Evolutionary conservation across 495 filamentous ascomycete species (phyloP).

Genomic region (Poronia punctata): DNA sequence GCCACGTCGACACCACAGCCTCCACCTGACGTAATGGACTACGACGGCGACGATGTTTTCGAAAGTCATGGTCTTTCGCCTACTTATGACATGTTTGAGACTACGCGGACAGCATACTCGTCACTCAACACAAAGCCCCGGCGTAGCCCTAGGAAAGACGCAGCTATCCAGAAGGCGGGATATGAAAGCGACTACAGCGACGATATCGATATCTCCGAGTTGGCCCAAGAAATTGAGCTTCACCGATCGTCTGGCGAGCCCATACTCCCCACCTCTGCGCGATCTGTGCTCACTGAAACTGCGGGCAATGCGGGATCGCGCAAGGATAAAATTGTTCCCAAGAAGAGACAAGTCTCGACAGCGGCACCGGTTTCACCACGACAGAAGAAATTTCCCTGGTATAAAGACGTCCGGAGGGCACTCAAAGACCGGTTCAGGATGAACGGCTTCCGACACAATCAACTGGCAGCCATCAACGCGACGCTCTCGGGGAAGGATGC

Average conservation of each 20-base stretch:
- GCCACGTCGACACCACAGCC: neutral
- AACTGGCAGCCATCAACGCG: constrained; percentile 92
- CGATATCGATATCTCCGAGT: constrained; percentile 64
- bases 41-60: constrained; percentile 33
- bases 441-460: constrained; percentile 78
- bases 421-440: constrained; percentile 77
- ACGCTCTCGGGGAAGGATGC: constrained; percentile 80
- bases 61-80: constrained; percentile 17
- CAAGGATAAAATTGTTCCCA: constrained; percentile 22
- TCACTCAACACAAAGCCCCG: constrained; percentile 7
- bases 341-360: constrained; percentile 18
- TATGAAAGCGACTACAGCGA: constrained; percentile 60
- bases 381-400: constrained; percentile 61
- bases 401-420: constrained; percentile 69
- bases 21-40: constrained; percentile 11
- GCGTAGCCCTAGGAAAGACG: constrained; percentile 14
- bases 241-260: constrained; percentile 27
- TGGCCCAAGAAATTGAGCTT: constrained; percentile 50
- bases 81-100: constrained; percentile 8
- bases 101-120: constrained; percentile 28
- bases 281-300: constrained; percentile 28
- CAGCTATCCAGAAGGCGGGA: constrained; percentile 29
- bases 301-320: constrained; percentile 29
- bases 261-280: constrained; percentile 9
- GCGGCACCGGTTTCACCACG: constrained; percentile 26